These are phyloP conservation scores for Scheffersomyces segobiensis DNA, from an alignment of 1,139 yeast species.

Conservation along the genomic window DNA sequence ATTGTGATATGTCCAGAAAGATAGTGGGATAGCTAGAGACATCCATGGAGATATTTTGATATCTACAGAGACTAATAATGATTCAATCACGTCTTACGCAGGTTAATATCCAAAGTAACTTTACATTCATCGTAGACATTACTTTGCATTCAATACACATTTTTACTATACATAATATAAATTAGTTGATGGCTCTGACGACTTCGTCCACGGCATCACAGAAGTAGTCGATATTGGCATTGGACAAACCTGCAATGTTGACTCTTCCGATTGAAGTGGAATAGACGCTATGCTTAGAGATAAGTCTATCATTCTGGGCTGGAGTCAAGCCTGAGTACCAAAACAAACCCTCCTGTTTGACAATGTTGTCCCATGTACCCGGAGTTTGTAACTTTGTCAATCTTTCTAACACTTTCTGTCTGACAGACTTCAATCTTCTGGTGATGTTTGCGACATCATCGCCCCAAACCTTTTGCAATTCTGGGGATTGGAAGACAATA, in stretches of 20 bases:
- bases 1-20: too few species aligned
- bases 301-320: constrained; percentile 31
- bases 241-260: constrained; percentile 46
- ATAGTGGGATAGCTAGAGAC: neutral
- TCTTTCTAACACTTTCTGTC: constrained; percentile 26
- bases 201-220: constrained; percentile 38
- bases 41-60: neutral
- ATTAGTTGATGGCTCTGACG: constrained; percentile 25
- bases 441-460: constrained; percentile 32
- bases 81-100: neutral
- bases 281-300: constrained; percentile 37
- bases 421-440: constrained; percentile 28
- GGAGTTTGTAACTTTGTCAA: constrained; percentile 39
- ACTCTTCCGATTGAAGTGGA: constrained; percentile 40
- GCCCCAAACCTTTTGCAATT: constrained; percentile 33
- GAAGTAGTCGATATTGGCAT: constrained; percentile 35
- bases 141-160: neutral
- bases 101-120: neutral
- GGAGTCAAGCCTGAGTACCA: constrained; percentile 44
- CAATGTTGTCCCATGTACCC: constrained; percentile 43
- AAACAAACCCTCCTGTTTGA: constrained; percentile 41
- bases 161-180: neutral
- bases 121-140: neutral
- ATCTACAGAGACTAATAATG: neutral
- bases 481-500: constrained; percentile 23